Conservation (phyloP, 352 stramenopile genomes). For the Elongisporangium prolatum region DNA sequence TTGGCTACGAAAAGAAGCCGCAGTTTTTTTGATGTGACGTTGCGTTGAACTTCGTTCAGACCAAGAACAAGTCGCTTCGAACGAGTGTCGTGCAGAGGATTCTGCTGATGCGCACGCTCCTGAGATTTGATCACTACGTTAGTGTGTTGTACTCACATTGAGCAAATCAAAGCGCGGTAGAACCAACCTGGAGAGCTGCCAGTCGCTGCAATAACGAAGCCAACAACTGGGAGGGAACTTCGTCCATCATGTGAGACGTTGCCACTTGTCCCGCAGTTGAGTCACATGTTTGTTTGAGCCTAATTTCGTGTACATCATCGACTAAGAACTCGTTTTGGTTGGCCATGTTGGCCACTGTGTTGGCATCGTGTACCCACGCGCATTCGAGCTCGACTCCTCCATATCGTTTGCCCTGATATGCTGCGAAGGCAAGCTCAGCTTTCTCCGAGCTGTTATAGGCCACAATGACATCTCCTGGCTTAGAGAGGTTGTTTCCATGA, state of each 20-base stretch:
- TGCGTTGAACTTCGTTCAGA: slow-evolving; percentile 88
- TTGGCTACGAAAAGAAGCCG: slow-evolving; percentile 87
- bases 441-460: neutral
- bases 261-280: neutral
- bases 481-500: neutral
- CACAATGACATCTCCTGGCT: neutral
- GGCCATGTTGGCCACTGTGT: neutral
- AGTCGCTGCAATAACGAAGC: slow-evolving; percentile 21
- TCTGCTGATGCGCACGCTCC: slow-evolving; percentile 64
- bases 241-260: neutral
- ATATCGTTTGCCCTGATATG: neutral
- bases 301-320: neutral
- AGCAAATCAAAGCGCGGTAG: neutral
- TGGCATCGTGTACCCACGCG: neutral
- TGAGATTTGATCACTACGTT: slow-evolving; percentile 11
- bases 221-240: slow-evolving; percentile 6
- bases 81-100: slow-evolving; percentile 57
- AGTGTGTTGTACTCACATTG: neutral
- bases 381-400: neutral
- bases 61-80: slow-evolving; percentile 87
- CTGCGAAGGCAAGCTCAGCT: neutral
- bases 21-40: slow-evolving; percentile 78
- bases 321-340: neutral
- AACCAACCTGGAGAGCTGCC: slow-evolving; percentile 19
- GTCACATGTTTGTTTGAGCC: neutral